phyloP scores from a whole-genome alignment of 768 basidiomycete genomes.

The Fomitopsis serialis region DNA sequence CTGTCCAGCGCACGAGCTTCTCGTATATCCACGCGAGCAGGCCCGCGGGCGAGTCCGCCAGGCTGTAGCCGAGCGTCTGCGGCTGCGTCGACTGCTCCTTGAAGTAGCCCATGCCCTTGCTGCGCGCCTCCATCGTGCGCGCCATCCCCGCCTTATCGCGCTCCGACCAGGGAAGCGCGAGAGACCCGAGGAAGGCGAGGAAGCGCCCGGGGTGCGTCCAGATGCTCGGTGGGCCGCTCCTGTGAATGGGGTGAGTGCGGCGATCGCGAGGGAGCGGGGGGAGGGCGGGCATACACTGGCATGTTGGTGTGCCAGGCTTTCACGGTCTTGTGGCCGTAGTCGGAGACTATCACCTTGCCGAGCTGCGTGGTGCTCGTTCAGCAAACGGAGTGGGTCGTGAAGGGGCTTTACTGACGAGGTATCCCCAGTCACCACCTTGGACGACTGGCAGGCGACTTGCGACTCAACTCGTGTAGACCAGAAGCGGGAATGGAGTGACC shows the following conservation, averaged over 20 bases:
- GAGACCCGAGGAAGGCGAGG: slow-evolving; percentile 19
- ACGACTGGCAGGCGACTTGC: slow-evolving; percentile 29
- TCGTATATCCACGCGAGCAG: slow-evolving; percentile 34
- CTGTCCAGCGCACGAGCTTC: slow-evolving; percentile 30
- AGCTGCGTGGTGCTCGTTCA: background rate
- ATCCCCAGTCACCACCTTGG: slow-evolving; percentile 48
- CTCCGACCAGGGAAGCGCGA: slow-evolving; percentile 23
- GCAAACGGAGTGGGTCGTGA: background rate
- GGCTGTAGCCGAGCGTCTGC: slow-evolving; percentile 40
- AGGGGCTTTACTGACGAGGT: slow-evolving; percentile 20
- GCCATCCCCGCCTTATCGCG: slow-evolving; percentile 25
- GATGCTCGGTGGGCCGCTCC: background rate
- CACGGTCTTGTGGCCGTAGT: slow-evolving; percentile 35
- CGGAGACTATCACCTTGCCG: background rate
- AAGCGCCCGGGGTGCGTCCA: slow-evolving; percentile 4
- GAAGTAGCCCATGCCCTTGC: slow-evolving; percentile 27
- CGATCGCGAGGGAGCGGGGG: background rate
- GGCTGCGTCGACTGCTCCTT: slow-evolving; percentile 28
- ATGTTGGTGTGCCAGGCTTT: slow-evolving; percentile 53
- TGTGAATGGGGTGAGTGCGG: background rate
- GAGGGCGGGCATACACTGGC: slow-evolving; percentile 33
- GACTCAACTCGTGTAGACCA: background rate
- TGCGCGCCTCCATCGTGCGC: slow-evolving; percentile 19
- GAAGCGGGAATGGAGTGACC: slow-evolving; percentile 1
- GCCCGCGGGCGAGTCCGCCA: slow-evolving; percentile 57